A percentile compares a stretch with the other conserved stretches of the same genome.
Evolutionary conservation across 768 basidiomycete species (phyloP).

Genomic region (Xanthoconium purpureum): DNA sequence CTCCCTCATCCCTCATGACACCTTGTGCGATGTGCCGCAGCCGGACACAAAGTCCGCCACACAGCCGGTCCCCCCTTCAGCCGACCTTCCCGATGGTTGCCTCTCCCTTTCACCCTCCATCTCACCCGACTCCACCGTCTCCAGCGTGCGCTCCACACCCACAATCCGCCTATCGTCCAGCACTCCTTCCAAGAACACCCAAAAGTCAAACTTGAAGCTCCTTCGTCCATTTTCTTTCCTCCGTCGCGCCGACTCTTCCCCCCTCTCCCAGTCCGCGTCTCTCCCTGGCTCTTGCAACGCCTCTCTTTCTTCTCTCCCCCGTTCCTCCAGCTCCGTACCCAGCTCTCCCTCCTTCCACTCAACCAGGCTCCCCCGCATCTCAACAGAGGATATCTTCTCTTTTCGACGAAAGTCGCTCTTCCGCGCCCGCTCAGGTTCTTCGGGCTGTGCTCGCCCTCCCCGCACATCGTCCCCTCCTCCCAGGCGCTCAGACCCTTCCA

Average conservation of each 20-base stretch:
- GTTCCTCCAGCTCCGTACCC: conserved; percentile 13
- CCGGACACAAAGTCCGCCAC: conserved; percentile 9
- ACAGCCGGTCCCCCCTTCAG: not conserved
- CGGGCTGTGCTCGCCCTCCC: not conserved
- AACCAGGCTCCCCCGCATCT: conserved; percentile 16
- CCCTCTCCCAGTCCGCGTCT: conserved; percentile 11
- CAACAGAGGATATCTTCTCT: conserved; percentile 31
- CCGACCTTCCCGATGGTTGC: conserved; percentile 3
- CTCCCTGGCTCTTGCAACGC: conserved; percentile 10
- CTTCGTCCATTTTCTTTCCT: conserved; percentile 23
- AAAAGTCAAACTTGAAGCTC: conserved; percentile 17
- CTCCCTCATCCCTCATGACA: not conserved
- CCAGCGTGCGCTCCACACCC: conserved; percentile 20
- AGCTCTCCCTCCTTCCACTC: conserved; percentile 10
- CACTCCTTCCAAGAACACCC: not conserved
- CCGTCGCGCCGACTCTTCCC: conserved; percentile 8
- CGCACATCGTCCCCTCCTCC: conserved; percentile 18
- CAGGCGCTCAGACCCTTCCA: conserved; percentile 1
- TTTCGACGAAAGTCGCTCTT: conserved; percentile 31
- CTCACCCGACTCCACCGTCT: conserved; percentile 21
- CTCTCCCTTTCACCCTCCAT: conserved; percentile 17
- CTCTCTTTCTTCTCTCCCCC: conserved; percentile 14
- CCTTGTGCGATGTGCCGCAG: conserved; percentile 34
- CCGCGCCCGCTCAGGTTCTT: conserved; percentile 23
- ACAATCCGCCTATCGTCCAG: conserved; percentile 16